Conservation (phyloP, 345 rosid species). For the Arabidopsis arenosa region DNA sequence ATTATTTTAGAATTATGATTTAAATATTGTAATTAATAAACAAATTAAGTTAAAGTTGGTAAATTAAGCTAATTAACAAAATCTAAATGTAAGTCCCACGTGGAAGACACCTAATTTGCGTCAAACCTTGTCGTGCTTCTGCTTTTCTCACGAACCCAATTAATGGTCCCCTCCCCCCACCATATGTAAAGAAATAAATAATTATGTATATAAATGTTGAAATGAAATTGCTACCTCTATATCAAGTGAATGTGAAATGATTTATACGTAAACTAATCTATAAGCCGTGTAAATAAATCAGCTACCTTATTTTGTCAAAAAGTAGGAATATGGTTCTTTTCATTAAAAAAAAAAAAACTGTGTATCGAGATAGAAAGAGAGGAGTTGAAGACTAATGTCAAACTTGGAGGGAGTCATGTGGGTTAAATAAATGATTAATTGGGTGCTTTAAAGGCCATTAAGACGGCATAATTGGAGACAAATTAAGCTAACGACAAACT, state of each 20-base stretch:
- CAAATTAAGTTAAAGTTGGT: conserved; percentile 10
- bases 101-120: conserved; percentile 47
- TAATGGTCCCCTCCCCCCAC: conserved; percentile 41
- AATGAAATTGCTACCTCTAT: neutral
- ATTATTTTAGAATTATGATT: neutral
- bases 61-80: conserved; percentile 18
- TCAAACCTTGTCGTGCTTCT: conserved; percentile 38
- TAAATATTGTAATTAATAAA: neutral
- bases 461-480: conserved; percentile 39
- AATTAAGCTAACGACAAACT: conserved; percentile 42
- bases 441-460: conserved; percentile 43
- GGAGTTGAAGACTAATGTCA: conserved; percentile 22
- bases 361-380: conserved; percentile 10
- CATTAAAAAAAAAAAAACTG: neutral
- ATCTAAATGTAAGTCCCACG: conserved; percentile 39
- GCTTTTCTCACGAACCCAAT: conserved; percentile 37
- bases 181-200: neutral
- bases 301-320: neutral
- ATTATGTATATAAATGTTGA: conserved; percentile 10
- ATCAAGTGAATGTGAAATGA: conserved; percentile 15
- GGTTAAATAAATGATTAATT: conserved; percentile 41
- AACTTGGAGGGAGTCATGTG: conserved; percentile 34
- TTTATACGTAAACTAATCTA: neutral
- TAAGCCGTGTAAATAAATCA: neutral
- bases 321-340: neutral